A percentile compares a stretch with the other conserved stretches of the same genome.
Evolutionary conservation across 192 early-diverging fungal genomes (phyloP).

Genomic region (Podila verticillata): DNA sequence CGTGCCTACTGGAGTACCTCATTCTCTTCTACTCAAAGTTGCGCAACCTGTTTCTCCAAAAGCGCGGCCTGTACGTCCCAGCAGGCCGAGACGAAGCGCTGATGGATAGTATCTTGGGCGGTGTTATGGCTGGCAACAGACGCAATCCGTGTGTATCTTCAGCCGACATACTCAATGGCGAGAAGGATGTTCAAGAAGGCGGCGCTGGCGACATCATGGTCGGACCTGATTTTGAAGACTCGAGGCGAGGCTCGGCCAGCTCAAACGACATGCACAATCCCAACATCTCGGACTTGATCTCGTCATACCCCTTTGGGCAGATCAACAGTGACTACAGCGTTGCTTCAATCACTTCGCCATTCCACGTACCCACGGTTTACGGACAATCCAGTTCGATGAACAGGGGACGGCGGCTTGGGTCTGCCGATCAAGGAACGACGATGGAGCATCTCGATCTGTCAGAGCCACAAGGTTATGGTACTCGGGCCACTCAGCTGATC

Average conservation of each 20-base stretch:
- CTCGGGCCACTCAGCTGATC: not conserved
- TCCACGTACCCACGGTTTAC: conserved; percentile 7
- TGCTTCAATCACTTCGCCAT: conserved; percentile 3
- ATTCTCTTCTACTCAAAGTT: conserved; percentile 35
- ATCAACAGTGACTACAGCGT: conserved; percentile 5
- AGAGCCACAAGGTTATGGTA: not conserved
- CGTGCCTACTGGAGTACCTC: conserved; percentile 13
- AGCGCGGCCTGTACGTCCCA: conserved; percentile 23
- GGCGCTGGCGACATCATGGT: too few species aligned
- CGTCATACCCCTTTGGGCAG: conserved; percentile 45
- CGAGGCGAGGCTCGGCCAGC: not conserved
- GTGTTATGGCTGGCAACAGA: not conserved
- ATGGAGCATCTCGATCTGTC: conserved; percentile 5
- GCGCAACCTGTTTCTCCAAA: conserved; percentile 28
- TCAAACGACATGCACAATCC: conserved; percentile 17
- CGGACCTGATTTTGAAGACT: not conserved
- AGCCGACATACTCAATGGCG: not conserved
- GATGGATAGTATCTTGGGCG: conserved; percentile 20
- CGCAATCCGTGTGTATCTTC: too few species aligned
- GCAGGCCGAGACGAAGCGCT: conserved; percentile 18
- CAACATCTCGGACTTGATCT: conserved; percentile 34
- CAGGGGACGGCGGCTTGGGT: not conserved
- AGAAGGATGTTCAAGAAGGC: not conserved
- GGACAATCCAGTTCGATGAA: conserved; percentile 13
- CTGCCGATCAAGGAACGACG: not conserved